A percentile compares a stretch with the other conserved stretches of the same genome.
These are phyloP conservation scores for Auriscalpium vulgare DNA, from an alignment of 768 basidiomycete species.

Conservation along the genomic window DNA sequence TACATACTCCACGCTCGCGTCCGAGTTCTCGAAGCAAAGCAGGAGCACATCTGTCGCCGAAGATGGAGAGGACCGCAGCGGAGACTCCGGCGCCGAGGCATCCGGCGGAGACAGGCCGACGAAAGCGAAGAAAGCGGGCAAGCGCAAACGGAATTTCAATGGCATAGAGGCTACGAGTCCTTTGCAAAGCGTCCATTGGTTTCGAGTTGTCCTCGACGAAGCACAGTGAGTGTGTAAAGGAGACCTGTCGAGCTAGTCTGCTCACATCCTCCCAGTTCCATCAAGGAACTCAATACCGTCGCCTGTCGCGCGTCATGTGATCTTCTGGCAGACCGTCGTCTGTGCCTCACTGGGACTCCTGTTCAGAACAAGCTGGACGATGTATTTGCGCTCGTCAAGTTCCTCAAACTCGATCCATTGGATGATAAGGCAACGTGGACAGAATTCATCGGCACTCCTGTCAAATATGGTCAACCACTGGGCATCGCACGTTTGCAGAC, in stretches of 20 bases:
- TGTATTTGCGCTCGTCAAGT: constrained; percentile 94
- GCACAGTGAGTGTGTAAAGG: constrained; percentile 68
- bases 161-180: constrained; percentile 58
- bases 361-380: constrained; percentile 99
- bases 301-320: constrained; percentile 94
- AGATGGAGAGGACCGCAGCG: constrained; percentile 57
- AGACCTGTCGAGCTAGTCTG: too few relatives aligned
- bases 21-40: constrained; percentile 88
- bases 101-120: constrained; percentile 67
- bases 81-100: constrained; percentile 54
- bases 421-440: constrained; percentile 93
- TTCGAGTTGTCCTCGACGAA: constrained; percentile 88
- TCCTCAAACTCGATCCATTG: constrained; percentile 84
- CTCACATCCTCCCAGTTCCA: constrained; percentile 50
- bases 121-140: constrained; percentile 46
- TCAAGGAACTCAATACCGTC: constrained; percentile 93
- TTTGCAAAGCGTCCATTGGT: constrained; percentile 94
- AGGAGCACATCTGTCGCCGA: constrained; percentile 51
- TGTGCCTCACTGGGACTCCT: constrained; percentile 96
- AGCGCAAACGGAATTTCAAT: constrained; percentile 31
- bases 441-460: constrained; percentile 85
- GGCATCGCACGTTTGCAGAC: constrained; percentile 92
- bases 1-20: constrained; percentile 91
- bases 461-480: constrained; percentile 84
- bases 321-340: constrained; percentile 83